Conservation (phyloP, 345 rosid species). For the Noccaea caerulescens region DNA sequence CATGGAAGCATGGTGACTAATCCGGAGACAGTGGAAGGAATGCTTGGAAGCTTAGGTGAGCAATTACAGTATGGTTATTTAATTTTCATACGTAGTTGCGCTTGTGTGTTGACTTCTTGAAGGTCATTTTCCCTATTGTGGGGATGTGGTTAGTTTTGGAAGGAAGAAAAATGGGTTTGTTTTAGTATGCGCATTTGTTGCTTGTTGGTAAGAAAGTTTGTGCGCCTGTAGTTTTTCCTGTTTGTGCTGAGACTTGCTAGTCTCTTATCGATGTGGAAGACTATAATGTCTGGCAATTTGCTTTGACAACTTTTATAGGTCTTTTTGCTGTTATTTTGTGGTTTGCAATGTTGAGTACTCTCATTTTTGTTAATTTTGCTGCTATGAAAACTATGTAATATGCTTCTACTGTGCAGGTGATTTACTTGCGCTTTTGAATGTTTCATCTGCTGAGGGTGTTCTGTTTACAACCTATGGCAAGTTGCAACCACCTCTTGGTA, state of each 20-base stretch:
- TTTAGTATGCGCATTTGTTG: slow-evolving; percentile 17
- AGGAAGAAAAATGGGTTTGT: background rate
- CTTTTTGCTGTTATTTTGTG: slow-evolving; percentile 21
- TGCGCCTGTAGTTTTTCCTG: slow-evolving; percentile 8
- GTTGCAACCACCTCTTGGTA: slow-evolving; percentile 94
- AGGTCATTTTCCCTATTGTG: background rate
- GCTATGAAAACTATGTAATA: slow-evolving; percentile 7
- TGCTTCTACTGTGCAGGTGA: slow-evolving; percentile 59
- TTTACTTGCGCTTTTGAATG: slow-evolving; percentile 78
- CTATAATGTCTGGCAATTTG: slow-evolving; percentile 13
- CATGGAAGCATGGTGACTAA: slow-evolving; percentile 64
- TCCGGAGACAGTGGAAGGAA: slow-evolving; percentile 82
- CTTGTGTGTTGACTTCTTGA: slow-evolving; percentile 22
- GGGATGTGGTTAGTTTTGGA: slow-evolving; percentile 21
- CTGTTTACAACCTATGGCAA: slow-evolving; percentile 84
- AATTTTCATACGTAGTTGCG: slow-evolving; percentile 23
- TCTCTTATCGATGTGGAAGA: background rate
- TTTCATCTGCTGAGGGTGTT: slow-evolving; percentile 60
- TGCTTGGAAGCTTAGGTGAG: slow-evolving; percentile 90
- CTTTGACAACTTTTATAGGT: slow-evolving; percentile 8
- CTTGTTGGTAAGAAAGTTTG: slow-evolving; percentile 23
- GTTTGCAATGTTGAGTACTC: background rate
- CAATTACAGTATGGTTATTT: slow-evolving; percentile 6
- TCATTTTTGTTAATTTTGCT: slow-evolving; percentile 15
- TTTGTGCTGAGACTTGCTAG: slow-evolving; percentile 7